These are phyloP conservation scores for Sutorius eximius DNA, from an alignment of 1,284 basidiomycete genomes.

Conservation along the genomic window DNA sequence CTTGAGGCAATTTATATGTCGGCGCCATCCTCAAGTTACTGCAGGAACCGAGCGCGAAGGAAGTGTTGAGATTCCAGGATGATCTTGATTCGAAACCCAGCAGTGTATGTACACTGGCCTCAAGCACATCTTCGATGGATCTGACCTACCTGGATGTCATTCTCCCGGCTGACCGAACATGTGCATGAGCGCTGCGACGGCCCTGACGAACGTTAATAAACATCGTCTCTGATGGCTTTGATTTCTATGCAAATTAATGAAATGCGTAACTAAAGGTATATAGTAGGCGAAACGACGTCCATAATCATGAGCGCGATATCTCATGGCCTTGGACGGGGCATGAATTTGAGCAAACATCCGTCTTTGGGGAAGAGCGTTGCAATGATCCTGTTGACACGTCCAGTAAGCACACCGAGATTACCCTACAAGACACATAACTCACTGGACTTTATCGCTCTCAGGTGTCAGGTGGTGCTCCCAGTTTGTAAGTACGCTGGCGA, in stretches of 20 bases:
- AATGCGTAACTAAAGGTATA: constrained; percentile 9
- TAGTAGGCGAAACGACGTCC: not conserved
- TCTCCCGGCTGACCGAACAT: not conserved
- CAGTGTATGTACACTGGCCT: no score
- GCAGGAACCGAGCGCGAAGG: no score
- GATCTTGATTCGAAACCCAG: not conserved
- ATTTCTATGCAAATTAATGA: constrained; percentile 16
- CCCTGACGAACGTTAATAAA: not conserved
- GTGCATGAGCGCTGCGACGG: no score
- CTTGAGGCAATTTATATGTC: no score
- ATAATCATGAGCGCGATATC: not conserved
- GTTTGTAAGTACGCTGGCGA: constrained; percentile 81
- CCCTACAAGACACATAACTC: constrained; percentile 36
- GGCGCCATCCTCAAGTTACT: no score
- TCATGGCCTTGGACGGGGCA: constrained; percentile 45
- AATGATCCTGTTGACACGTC: constrained; percentile 60
- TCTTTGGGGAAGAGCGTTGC: constrained; percentile 96
- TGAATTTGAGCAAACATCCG: constrained; percentile 80
- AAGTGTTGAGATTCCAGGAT: not conserved
- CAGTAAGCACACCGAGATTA: not conserved
- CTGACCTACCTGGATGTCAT: not conserved
- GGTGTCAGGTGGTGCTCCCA: constrained; percentile 88
- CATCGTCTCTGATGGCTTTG: not conserved
- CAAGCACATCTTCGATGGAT: not conserved
- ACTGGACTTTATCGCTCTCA: constrained; percentile 82